Conservation (phyloP, 306 rosid genomes). For the Dalbergia cochinchinensis region DNA sequence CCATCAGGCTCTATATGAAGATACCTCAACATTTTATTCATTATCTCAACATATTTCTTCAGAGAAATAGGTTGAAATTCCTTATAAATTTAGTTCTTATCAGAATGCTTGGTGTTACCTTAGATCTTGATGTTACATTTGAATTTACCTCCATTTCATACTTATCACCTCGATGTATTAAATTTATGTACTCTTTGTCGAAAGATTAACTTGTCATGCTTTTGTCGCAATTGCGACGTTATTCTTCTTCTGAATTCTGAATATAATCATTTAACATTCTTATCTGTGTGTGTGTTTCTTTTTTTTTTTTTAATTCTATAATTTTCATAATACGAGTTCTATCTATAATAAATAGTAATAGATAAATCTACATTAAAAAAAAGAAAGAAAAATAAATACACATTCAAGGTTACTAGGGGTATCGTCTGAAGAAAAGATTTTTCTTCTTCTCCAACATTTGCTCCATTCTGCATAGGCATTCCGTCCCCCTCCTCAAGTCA, state of each 20-base stretch:
- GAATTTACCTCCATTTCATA: background rate
- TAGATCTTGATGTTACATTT: slow-evolving; percentile 1
- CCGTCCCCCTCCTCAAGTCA: slow-evolving; percentile 29
- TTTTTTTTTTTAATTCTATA: no score
- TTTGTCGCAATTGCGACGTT: background rate
- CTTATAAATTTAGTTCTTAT: background rate
- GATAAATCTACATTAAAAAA: background rate
- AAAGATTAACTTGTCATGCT: background rate
- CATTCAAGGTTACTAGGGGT: no score
- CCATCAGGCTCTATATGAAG: slow-evolving; percentile 2
- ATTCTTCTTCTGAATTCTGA: background rate
- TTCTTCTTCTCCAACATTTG: slow-evolving; percentile 42
- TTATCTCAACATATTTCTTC: slow-evolving; percentile 28
- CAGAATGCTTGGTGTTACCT: slow-evolving; percentile 9
- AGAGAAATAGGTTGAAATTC: slow-evolving; percentile 15
- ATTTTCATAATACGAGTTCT: background rate
- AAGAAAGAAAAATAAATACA: no score
- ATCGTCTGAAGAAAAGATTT: background rate
- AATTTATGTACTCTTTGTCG: no score
- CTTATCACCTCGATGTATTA: background rate
- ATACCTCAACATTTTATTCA: slow-evolving; percentile 35
- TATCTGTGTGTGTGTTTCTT: no score
- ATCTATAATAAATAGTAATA: background rate
- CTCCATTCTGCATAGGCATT: slow-evolving; percentile 16
- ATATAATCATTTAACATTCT: background rate